phyloP scores from a whole-genome alignment of 495 filamentous ascomycete genomes.

The Hypoxylon lienhwacheense region DNA sequence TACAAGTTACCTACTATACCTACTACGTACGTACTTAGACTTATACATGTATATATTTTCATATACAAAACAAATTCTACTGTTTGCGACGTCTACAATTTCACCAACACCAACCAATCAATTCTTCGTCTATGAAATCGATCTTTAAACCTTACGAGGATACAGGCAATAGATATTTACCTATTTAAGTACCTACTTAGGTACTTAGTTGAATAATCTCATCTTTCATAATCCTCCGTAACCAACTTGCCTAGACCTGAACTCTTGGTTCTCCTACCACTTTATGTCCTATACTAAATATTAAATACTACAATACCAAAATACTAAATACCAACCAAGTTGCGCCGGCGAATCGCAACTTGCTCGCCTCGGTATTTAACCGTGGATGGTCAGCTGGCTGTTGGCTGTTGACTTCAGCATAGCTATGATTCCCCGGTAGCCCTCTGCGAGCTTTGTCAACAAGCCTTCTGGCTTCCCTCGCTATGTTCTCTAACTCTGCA shows the following conservation, averaged over 20 bases:
- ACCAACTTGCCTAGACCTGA: no score
- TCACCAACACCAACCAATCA: neutral
- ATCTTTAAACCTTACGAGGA: no score
- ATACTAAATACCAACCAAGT: slow-evolving; percentile 7
- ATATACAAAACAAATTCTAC: neutral
- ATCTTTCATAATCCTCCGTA: no score
- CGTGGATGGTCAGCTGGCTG: slow-evolving; percentile 15
- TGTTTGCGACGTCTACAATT: slow-evolving; percentile 1
- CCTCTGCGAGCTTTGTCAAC: slow-evolving; percentile 35
- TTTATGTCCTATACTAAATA: no score
- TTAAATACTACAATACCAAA: no score
- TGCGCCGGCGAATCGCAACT: slow-evolving; percentile 16
- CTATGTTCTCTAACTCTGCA: slow-evolving; percentile 64
- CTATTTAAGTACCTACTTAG: no score
- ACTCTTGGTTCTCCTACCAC: no score
- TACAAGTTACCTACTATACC: no score
- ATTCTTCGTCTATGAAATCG: no score
- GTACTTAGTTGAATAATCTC: no score
- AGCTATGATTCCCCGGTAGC: slow-evolving; percentile 44
- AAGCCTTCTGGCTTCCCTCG: slow-evolving; percentile 35
- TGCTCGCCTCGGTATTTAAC: slow-evolving; percentile 15
- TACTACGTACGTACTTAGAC: neutral
- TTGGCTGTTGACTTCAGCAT: slow-evolving; percentile 19
- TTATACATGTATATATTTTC: no score
- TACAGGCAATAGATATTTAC: no score